phyloP scores from a whole-genome alignment of 176 grass and related monocot genomes.

The Raddia guianensis region DNA sequence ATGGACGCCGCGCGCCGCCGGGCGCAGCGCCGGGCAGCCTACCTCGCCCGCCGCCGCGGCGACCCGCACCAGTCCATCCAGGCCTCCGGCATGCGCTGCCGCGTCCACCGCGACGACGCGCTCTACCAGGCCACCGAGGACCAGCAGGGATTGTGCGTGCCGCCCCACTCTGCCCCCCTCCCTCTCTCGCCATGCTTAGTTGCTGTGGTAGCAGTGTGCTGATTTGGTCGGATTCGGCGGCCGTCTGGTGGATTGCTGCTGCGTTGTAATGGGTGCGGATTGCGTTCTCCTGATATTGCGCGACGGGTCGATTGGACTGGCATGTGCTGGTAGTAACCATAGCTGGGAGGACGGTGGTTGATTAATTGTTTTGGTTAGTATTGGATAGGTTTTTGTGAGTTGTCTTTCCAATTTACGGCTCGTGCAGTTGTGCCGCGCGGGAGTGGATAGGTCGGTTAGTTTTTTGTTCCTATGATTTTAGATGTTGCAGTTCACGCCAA shows the following conservation, averaged over 20 bases:
- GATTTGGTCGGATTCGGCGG: background rate
- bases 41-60: slow-evolving; percentile 84
- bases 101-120: slow-evolving; percentile 85
- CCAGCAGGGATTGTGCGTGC: slow-evolving; percentile 87
- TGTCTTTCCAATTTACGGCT: slow-evolving; percentile 5
- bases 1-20: slow-evolving; percentile 92
- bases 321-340: background rate
- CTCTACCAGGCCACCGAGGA: slow-evolving; percentile 97
- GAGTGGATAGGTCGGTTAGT: slow-evolving; percentile 1
- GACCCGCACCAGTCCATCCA: slow-evolving; percentile 87
- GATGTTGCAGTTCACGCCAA: background rate
- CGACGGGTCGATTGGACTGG: background rate
- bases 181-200: background rate
- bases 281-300: background rate
- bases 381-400: background rate
- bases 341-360: background rate
- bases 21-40: slow-evolving; percentile 78
- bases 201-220: background rate
- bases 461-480: background rate
- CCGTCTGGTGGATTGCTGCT: background rate
- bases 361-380: background rate
- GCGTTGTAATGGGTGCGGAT: background rate
- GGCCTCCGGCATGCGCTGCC: slow-evolving; percentile 75
- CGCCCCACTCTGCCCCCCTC: background rate
- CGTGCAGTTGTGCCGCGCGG: background rate